phyloP scores from a whole-genome alignment of 495 filamentous ascomycete species.

The Aspergillus ostianus region DNA sequence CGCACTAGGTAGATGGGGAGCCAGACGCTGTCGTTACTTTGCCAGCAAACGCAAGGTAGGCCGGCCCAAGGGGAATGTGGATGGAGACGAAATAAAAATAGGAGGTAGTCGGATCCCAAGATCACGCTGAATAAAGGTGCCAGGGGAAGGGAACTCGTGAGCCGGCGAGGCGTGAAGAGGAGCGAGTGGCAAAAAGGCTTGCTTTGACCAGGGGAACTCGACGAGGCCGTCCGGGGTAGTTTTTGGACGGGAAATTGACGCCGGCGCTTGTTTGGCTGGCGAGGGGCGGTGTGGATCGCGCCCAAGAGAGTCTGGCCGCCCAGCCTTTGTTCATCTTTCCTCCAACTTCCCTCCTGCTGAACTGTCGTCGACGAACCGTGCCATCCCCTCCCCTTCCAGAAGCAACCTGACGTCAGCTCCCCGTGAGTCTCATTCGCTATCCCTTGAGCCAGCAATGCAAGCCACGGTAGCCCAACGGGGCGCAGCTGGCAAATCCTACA shows the following conservation, averaged over 20 bases:
- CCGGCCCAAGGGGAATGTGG: neutral
- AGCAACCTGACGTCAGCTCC: slow-evolving; percentile 5
- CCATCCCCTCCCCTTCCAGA: neutral
- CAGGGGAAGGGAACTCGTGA: neutral
- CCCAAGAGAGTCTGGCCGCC: neutral
- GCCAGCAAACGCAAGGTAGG: neutral
- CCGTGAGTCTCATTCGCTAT: neutral
- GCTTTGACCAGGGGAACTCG: neutral
- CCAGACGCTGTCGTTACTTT: neutral
- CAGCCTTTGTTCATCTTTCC: too few relatives aligned
- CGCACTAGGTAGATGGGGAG: neutral
- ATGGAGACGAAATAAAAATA: neutral
- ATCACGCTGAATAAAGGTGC: neutral
- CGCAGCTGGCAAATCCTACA: neutral
- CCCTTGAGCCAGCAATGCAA: slow-evolving; percentile 1
- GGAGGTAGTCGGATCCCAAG: neutral
- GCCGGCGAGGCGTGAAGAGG: neutral
- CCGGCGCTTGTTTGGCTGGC: too few relatives aligned
- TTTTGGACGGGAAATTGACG: neutral
- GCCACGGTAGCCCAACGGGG: neutral
- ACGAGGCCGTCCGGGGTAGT: neutral
- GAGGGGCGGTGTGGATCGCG: neutral
- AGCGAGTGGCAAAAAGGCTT: neutral
- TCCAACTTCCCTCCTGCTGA: too few relatives aligned
- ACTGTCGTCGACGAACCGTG: too few relatives aligned